Percentiles rank a stretch among this genome's conserved stretches.
phyloP scores from a whole-genome alignment of 345 rosid genomes.

The Salix suchowensis region DNA sequence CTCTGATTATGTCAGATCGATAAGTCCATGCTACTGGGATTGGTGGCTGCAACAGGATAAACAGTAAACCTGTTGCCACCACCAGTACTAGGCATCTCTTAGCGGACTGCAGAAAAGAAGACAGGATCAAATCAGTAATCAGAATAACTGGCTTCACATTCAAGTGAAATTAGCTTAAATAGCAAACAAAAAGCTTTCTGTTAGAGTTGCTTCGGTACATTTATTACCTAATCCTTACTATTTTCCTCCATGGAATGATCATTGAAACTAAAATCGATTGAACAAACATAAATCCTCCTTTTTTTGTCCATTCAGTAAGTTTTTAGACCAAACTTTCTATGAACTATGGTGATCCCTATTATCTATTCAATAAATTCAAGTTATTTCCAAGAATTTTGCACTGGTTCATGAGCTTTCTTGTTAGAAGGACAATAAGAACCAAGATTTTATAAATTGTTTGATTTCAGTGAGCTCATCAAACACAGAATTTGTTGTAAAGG shows the following conservation, averaged over 20 bases:
- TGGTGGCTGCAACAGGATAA: constrained; percentile 94
- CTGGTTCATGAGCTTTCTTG: background rate
- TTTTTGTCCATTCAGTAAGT: background rate
- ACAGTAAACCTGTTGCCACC: constrained; percentile 82
- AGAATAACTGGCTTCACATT: background rate
- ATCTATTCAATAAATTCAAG: background rate
- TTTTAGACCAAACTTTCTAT: background rate
- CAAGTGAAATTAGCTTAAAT: background rate
- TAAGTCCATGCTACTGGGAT: constrained; percentile 82
- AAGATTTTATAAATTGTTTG: background rate
- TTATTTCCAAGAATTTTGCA: background rate
- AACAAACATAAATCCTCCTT: background rate
- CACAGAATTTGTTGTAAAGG: background rate
- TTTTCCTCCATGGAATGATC: background rate
- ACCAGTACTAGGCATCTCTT: constrained; percentile 85
- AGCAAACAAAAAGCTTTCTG: background rate
- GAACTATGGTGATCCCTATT: background rate
- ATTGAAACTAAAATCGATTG: background rate
- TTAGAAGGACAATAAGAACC: background rate
- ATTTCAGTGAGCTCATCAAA: background rate
- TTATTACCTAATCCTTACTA: background rate
- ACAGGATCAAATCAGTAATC: background rate
- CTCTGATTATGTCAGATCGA: constrained; percentile 69
- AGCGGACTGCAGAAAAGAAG: constrained; percentile 58
- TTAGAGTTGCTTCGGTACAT: background rate